phyloP scores from a whole-genome alignment of 306 rosid genomes.

The Trifolium repens region DNA sequence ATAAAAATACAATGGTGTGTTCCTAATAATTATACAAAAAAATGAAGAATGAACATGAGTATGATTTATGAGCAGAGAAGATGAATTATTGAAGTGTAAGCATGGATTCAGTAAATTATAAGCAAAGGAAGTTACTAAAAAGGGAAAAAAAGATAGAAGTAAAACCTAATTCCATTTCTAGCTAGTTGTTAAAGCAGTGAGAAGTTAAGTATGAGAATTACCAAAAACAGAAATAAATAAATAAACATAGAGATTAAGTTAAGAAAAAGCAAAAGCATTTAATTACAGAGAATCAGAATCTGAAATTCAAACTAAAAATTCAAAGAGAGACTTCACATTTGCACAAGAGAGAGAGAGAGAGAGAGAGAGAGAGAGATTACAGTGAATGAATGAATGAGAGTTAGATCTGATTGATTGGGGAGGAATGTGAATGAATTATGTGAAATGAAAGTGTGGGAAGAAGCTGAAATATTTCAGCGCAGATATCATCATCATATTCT shows the following conservation, averaged over 20 bases:
- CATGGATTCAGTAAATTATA: slow-evolving; percentile 31
- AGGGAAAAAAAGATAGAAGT: not conserved
- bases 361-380: slow-evolving; percentile 42
- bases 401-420: slow-evolving; percentile 40
- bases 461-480: slow-evolving; percentile 36
- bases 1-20: not conserved
- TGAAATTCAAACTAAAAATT: slow-evolving; percentile 15
- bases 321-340: slow-evolving; percentile 35
- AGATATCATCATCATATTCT: slow-evolving; percentile 18
- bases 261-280: slow-evolving; percentile 36
- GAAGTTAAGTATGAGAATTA: slow-evolving; percentile 28
- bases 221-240: slow-evolving; percentile 25
- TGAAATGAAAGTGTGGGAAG: not conserved
- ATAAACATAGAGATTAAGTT: not conserved
- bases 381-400: not conserved
- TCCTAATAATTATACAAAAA: not conserved
- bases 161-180: slow-evolving; percentile 44
- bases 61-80: slow-evolving; percentile 11
- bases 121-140: slow-evolving; percentile 11
- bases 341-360: slow-evolving; percentile 21
- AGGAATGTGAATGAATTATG: not conserved
- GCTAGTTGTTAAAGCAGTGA: not conserved
- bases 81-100: slow-evolving; percentile 32
- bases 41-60: not conserved
- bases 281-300: not conserved